phyloP scores from a whole-genome alignment of 2,329 filamentous ascomycete genomes.

The Hortaea werneckii region DNA sequence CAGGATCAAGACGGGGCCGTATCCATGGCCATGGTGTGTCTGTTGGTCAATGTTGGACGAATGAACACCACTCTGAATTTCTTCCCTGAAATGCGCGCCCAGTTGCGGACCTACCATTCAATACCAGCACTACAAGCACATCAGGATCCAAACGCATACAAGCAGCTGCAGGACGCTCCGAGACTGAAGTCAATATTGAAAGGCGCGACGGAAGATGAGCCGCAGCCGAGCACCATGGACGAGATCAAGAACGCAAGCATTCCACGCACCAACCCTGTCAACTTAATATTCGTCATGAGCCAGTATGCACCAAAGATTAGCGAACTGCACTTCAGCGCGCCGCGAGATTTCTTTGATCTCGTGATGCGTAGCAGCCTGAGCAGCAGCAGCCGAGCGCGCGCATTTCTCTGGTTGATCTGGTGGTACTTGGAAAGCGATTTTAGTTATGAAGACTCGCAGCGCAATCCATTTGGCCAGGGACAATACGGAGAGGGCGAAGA shows the following conservation, averaged over 20 bases:
- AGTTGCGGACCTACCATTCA: slow-evolving; percentile 92
- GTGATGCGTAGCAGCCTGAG: slow-evolving; percentile 82
- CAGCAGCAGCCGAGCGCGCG: slow-evolving; percentile 71
- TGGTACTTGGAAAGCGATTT: slow-evolving; percentile 97
- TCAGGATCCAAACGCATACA: slow-evolving; percentile 92
- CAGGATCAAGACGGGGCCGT: slow-evolving; percentile 86
- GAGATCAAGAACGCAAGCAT: slow-evolving; percentile 61
- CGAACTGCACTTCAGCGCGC: slow-evolving; percentile 77
- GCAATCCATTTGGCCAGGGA: slow-evolving; percentile 77
- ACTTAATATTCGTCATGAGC: slow-evolving; percentile 89
- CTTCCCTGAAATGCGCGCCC: slow-evolving; percentile 98
- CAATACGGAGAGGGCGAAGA: slow-evolving; percentile 32
- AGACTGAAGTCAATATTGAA: slow-evolving; percentile 95
- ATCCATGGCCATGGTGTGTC: slow-evolving; percentile 98
- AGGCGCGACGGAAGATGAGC: slow-evolving; percentile 82
- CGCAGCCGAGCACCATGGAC: slow-evolving; percentile 73
- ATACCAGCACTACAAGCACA: slow-evolving; percentile 93
- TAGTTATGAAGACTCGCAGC: slow-evolving; percentile 71
- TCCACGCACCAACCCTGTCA: slow-evolving; percentile 91
- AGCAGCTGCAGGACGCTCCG: slow-evolving; percentile 93
- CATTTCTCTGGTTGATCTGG: slow-evolving; percentile 98
- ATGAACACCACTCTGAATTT: slow-evolving; percentile 99
- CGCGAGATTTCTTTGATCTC: slow-evolving; percentile 88
- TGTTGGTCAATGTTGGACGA: slow-evolving; percentile 90
- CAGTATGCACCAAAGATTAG: slow-evolving; percentile 85